A percentile compares a stretch with the other conserved stretches of the same genome.
These are phyloP conservation scores for Mucor plumbeus DNA, from an alignment of 371 early-diverging fungal species.

Conservation along the genomic window DNA sequence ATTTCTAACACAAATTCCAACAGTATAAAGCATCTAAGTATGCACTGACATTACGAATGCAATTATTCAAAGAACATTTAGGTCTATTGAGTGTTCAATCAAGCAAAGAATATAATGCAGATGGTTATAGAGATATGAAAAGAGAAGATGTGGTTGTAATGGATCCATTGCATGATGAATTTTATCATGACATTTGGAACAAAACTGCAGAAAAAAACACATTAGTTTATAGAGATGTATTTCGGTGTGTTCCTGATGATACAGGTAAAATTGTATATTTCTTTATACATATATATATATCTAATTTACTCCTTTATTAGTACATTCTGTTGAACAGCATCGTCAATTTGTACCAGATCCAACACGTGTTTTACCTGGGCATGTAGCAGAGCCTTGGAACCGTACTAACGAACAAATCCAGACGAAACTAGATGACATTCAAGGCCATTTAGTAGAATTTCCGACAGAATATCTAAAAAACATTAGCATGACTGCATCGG, in stretches of 20 bases:
- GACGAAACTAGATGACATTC: conserved; percentile 39
- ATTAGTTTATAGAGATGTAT: conserved; percentile 71
- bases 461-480: conserved; percentile 74
- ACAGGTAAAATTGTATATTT: conserved; percentile 41
- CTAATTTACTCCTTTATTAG: conserved; percentile 12
- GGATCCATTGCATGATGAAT: conserved; percentile 77
- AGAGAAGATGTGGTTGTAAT: conserved; percentile 50
- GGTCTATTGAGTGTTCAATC: conserved; percentile 57
- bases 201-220: conserved; percentile 73
- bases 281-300: background rate
- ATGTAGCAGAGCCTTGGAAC: conserved; percentile 57
- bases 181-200: conserved; percentile 68
- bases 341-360: conserved; percentile 63
- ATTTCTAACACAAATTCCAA: background rate
- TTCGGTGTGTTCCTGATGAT: conserved; percentile 88
- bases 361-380: conserved; percentile 52
- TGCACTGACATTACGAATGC: conserved; percentile 73
- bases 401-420: conserved; percentile 41
- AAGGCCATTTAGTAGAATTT: conserved; percentile 69
- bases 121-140: conserved; percentile 21
- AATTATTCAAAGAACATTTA: conserved; percentile 84
- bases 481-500: conserved; percentile 67
- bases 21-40: conserved; percentile 72
- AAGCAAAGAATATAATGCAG: background rate
- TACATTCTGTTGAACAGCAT: conserved; percentile 59